phyloP scores from a whole-genome alignment of 129 eudicot species.

The Flaveria bidentis region DNA sequence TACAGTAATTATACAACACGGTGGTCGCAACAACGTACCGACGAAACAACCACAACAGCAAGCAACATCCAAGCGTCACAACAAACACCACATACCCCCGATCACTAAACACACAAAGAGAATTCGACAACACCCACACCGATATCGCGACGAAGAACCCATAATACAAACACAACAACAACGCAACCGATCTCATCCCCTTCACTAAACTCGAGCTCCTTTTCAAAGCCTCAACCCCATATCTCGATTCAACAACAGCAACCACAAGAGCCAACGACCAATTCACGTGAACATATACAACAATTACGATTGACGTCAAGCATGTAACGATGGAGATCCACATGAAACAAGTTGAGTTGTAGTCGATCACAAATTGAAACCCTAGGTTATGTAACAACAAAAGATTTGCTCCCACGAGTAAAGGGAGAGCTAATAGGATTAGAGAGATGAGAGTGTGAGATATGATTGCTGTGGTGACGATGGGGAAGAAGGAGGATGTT shows the following conservation, averaged over 20 bases:
- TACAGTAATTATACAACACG: conserved; percentile 5
- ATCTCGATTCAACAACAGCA: too few relatives aligned
- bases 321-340: too few relatives aligned
- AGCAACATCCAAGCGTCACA: neutral
- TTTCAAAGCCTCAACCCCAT: too few relatives aligned
- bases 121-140: too few relatives aligned
- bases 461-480: conserved; percentile 39
- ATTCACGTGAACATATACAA: too few relatives aligned
- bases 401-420: neutral
- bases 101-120: neutral
- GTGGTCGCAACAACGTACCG: neutral
- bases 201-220: too few relatives aligned
- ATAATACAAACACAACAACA: too few relatives aligned
- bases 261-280: too few relatives aligned
- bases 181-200: too few relatives aligned
- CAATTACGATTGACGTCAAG: too few relatives aligned
- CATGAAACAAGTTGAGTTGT: conserved; percentile 22
- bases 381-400: conserved; percentile 10
- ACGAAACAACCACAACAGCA: neutral
- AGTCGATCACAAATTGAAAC: conserved; percentile 11
- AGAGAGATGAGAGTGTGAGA: neutral
- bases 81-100: neutral
- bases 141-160: too few relatives aligned
- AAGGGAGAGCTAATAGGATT: neutral
- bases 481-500: conserved; percentile 40